Base-by-base conservation (phyloP, 768 basidiomycete species). In the Leucocoprinus birnbaumii region DNA sequence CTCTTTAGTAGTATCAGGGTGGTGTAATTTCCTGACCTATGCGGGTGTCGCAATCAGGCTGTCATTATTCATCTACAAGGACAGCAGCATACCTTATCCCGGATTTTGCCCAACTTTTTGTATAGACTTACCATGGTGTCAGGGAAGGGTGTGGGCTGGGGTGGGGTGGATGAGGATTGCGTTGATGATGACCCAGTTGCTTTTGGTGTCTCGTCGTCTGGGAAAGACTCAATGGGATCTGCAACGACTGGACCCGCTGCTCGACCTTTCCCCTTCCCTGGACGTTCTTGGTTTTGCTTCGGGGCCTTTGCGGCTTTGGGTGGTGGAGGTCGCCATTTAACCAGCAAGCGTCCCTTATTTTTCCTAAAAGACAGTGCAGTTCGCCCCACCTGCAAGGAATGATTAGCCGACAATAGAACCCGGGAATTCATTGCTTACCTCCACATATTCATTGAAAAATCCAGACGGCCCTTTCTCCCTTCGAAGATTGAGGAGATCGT, bases 381-480 rank as follows among this genome's bases (percentile, higher is more conserved):
- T 18, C 40, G 14, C 43, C 54, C 54, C 3, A 48, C 21, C 54
- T 55, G 25, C 11, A 16, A 35, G 19, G 19, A 19, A 14, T 34
- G 10, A 9, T 49, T 19, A 42, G 47, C 6, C n/a, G 11, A 42
- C 10, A 11, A 38, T 31, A 22, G 19, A 14, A 42, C 26, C 4
- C n/a, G n/a, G 19, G 16, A 14, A 26, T 31, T n/a, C n/a, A n/a
- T n/a, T n/a, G 53, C 64, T 46, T 52, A 84, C 86, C 72, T 77
- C 70, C 31, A 86, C 61, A 58, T 87, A 87, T 1, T 77, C 69
- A 7, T 60, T 71, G 40, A 78, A 77, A 65, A 70, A 87, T 9
- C 82, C 80, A 3, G 40, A n/a, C 66, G 65, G 0, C 62, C 62
- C 52, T 10, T 73, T 76, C 18, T 69, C 68, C 27, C 77, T 68